Conservation (phyloP, 345 rosid genomes). For the Pistacia atlantica region DNA sequence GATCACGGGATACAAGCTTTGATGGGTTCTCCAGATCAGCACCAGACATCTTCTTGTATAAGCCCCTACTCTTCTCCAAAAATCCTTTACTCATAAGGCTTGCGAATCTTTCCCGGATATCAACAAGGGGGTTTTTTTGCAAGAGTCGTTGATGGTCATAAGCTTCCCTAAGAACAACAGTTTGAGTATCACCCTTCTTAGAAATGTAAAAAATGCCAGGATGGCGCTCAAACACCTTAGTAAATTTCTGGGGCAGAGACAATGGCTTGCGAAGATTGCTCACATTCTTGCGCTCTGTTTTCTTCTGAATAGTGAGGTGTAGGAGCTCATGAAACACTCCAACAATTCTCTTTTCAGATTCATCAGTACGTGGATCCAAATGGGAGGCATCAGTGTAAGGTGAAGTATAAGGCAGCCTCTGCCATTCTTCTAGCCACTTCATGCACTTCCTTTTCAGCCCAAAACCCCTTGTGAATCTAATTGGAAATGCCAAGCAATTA, state of each 20-base stretch:
- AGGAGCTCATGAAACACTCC: conserved; percentile 89
- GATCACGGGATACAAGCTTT: conserved; percentile 11
- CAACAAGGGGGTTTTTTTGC: conserved; percentile 59
- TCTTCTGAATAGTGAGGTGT: conserved; percentile 71
- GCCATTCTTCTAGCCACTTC: conserved; percentile 89
- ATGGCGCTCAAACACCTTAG: conserved; percentile 84
- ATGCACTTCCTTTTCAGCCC: conserved; percentile 77
- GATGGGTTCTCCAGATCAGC: conserved; percentile 10
- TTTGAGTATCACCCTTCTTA: conserved; percentile 61
- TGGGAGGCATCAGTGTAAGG: conserved; percentile 65
- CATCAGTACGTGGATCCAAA: conserved; percentile 83
- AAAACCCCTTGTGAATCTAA: conserved; percentile 78
- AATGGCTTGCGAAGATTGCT: conserved; percentile 77
- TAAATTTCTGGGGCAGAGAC: conserved; percentile 76
- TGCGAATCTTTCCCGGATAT: conserved; percentile 47
- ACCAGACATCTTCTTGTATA: conserved; percentile 35
- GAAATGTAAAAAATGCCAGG: conserved; percentile 88
- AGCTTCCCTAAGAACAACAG: conserved; percentile 78
- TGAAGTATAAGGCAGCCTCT: conserved; percentile 75
- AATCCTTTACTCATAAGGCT: conserved; percentile 60
- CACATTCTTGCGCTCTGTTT: conserved; percentile 70
- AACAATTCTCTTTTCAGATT: conserved; percentile 81
- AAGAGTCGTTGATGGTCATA: conserved; percentile 53
- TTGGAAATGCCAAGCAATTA: conserved; percentile 57
- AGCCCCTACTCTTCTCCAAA: conserved; percentile 67